Evolutionary conservation across 2,329 filamentous ascomycete species (phyloP), one percentile per base, ranked within the genome.

Genomic region (Fusarium globosum): DNA sequence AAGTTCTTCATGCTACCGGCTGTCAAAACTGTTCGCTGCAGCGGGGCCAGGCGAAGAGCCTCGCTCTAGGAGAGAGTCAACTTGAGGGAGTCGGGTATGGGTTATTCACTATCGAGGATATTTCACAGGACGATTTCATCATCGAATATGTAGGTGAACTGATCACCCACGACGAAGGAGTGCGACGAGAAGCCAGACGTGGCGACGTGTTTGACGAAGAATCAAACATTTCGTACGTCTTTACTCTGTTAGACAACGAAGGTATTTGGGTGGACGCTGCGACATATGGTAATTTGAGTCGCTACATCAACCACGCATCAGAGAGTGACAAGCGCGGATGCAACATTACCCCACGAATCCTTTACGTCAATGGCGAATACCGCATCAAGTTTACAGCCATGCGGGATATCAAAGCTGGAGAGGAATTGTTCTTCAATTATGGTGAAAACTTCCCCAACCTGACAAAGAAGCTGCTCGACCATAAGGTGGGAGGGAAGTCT

Each of bases 361-460:
- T 92, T 21, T 89, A 94, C 57, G 93, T 94, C 65, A 94, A 94
- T 76, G 91, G 92, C 30, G 91, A 93, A 69, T 92, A 92, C 75
- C 89, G 94, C 20, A 94, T 96, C 79, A 92, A 91, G 49, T 92
- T 96, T 76, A 90, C 88, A 52, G 93, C 93, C 1, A 85, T 87
- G 61, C 85, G 89, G 4, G 87, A 92, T 45, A 92, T 96, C 77
- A 86, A 87, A 66, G 86, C 88, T 7, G 94, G 94, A 30, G 91
- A 94, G 69, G 94, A 96, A 81, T 83, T 97, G 2, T 93, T 94
- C 79, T 97, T 96, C 81, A 89, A 96, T 78, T 96, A 97, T 76
- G 92, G 92, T 46, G 88, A 91, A 77, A 89, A 91, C 69, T 92
- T 92, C 76, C 88, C 89, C 18, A 90, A 91, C 66, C 80, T 91